These are phyloP conservation scores for Hirsutella thompsonii DNA, from an alignment of 2,329 filamentous ascomycete species.

Conservation along the genomic window DNA sequence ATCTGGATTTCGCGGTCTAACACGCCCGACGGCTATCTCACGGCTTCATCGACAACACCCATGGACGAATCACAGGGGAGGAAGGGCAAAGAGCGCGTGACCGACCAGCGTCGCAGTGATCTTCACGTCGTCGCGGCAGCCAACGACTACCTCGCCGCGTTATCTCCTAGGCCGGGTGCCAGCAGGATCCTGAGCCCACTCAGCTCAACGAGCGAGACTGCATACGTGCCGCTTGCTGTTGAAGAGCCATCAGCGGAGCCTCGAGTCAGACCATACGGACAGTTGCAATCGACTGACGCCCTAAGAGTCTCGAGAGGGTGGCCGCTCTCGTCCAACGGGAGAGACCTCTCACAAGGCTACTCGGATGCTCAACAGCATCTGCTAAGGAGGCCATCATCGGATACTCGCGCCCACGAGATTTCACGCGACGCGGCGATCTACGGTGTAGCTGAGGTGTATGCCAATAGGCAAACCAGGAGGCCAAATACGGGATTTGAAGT, in stretches of 20 bases:
- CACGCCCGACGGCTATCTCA: slow-evolving; percentile 19
- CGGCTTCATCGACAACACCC: slow-evolving; percentile 12
- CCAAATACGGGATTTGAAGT: slow-evolving; percentile 5
- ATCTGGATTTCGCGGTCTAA: slow-evolving; percentile 58
- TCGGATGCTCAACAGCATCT: neutral
- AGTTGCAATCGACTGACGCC: neutral
- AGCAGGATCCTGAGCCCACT: neutral
- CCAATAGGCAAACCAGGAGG: slow-evolving; percentile 3
- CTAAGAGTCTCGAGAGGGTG: neutral
- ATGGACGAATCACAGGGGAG: slow-evolving; percentile 6
- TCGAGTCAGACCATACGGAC: neutral
- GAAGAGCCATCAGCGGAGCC: too few relatives aligned
- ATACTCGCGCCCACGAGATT: neutral
- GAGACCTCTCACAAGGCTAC: neutral
- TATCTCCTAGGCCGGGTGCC: too few relatives aligned
- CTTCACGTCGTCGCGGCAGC: neutral
- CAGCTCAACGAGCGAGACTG: neutral
- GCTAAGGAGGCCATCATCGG: neutral
- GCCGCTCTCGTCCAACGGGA: neutral
- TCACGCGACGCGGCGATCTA: neutral
- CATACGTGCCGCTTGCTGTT: too few relatives aligned
- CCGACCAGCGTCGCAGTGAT: neutral
- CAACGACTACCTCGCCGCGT: neutral
- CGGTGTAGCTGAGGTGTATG: slow-evolving; percentile 6
- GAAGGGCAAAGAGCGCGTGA: slow-evolving; percentile 11